A percentile compares a stretch with the other conserved stretches of the same genome.
Evolutionary conservation across 768 basidiomycete species (phyloP).

Genomic region (Symmetrospora coprosmae): DNA sequence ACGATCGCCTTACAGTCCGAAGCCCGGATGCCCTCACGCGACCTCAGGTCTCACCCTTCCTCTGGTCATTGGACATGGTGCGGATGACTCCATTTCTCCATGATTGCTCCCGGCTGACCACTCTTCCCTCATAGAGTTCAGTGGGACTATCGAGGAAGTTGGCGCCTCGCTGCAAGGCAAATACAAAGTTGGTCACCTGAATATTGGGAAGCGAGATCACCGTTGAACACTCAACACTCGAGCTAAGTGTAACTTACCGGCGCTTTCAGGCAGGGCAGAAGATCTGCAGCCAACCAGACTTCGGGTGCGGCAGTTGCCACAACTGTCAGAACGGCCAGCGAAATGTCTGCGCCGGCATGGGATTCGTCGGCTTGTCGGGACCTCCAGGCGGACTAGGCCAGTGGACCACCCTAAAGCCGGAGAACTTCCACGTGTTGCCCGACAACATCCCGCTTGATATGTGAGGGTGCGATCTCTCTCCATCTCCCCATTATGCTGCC

Average conservation of each 20-base stretch:
- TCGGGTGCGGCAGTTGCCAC: slow-evolving; percentile 14
- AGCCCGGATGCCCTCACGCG: slow-evolving; percentile 36
- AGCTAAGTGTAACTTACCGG: not conserved
- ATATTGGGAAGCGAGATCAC: not conserved
- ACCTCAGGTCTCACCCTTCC: slow-evolving; percentile 41
- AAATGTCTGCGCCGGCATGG: slow-evolving; percentile 15
- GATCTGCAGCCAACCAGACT: slow-evolving; percentile 15
- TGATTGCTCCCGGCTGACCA: not conserved
- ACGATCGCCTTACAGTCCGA: slow-evolving; percentile 35
- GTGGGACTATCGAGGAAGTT: slow-evolving; percentile 11
- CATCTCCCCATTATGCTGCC: not conserved
- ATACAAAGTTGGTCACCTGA: slow-evolving; percentile 15
- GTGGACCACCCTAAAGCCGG: slow-evolving; percentile 11
- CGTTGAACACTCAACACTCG: too few species aligned
- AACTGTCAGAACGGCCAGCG: not conserved
- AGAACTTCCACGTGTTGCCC: slow-evolving; percentile 21
- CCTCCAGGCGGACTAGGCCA: slow-evolving; percentile 21
- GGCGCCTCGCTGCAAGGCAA: slow-evolving; percentile 3
- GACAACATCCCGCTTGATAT: slow-evolving; percentile 12
- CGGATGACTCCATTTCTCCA: not conserved
- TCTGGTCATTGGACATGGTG: slow-evolving; percentile 43
- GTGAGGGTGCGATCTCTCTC: not conserved
- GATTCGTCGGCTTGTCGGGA: slow-evolving; percentile 9
- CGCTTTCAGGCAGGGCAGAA: not conserved
- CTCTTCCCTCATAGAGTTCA: not conserved